Conservation (phyloP, 164 flowering plant species). For the Amborella trichopoda region DNA sequence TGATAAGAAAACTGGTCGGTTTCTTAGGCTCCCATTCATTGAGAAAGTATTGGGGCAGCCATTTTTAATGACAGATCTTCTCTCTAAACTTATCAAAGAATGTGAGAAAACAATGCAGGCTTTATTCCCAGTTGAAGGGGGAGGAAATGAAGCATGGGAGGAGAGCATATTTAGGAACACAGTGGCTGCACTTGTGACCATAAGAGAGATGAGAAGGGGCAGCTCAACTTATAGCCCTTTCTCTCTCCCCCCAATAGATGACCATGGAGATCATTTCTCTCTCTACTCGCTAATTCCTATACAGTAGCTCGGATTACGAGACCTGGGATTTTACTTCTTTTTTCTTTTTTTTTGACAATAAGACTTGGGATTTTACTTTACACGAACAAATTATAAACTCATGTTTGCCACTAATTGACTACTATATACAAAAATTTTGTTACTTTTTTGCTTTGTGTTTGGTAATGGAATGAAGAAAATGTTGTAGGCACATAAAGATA, state of each 20-base stretch:
- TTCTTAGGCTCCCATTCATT: slow-evolving; percentile 1
- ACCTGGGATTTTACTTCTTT: no score
- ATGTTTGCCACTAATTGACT: no score
- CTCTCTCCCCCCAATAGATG: slow-evolving; percentile 66
- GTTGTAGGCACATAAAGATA: no score
- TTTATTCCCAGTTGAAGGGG: slow-evolving; percentile 2
- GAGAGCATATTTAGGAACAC: slow-evolving; percentile 62
- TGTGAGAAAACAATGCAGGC: slow-evolving; percentile 2
- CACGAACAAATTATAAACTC: no score
- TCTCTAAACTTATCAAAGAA: slow-evolving; percentile 3
- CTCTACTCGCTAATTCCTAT: no score
- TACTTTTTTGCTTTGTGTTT: no score
- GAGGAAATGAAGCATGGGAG: slow-evolving; percentile 14
- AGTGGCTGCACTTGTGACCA: slow-evolving; percentile 54
- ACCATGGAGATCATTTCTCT: slow-evolving; percentile 21
- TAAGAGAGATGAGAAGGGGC: slow-evolving; percentile 68
- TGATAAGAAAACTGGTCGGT: slow-evolving; percentile 1
- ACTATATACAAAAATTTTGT: no score
- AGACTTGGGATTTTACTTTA: no score
- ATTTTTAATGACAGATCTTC: slow-evolving; percentile 1
- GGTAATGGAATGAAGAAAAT: no score
- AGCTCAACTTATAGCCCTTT: slow-evolving; percentile 74
- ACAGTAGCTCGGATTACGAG: no score
- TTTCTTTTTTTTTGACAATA: no score
- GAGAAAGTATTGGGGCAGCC: slow-evolving; percentile 3